Base-by-base conservation (phyloP, 352 stramenopile genomes). In the Pythium oligandrum region DNA sequence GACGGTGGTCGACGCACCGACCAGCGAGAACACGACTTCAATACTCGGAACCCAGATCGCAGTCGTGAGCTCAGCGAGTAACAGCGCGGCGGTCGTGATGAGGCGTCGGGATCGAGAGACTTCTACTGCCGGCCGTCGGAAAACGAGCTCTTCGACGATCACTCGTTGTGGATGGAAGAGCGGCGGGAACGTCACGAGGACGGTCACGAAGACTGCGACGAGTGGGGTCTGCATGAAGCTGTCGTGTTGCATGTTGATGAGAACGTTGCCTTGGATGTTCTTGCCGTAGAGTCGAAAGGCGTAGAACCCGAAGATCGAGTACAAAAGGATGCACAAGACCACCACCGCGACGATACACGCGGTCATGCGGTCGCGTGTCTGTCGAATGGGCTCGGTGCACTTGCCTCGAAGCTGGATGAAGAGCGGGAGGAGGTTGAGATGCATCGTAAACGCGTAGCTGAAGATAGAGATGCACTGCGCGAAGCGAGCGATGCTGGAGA, bases 381-480 rank as follows among this genome's bases (percentile, higher is more conserved):
- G 36, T 12, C 3, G 12, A 35, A 67, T 44, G 1, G 53, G 48
- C 35, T 43, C 49, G 30, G 34, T 31, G 40, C n/a, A 55, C 10
- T 46, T 48, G 36, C 56, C 40, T 12, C 60, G 60, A 6, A 67
- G 47, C 26, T 66, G 54, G 10, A 59, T 44, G 44, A 61, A 73
- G 6, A 73, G 54, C 37, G 64, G 64, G 30, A 73, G 42, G 8
- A 73, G 42, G 36, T 73, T 70, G n/a, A 73, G 37, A 45, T 73
- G 64, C 46, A 68, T 66, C 43, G 67, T 60, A 49, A 73, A 73
- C 4, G 64, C 64, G 48, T 70, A 73, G 44, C 57, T 70, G 51
- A 64, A 70, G 44, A 73, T 61, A n/a, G 59, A 63, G 31, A 67
- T 42, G 35, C 43, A 32, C 54, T 71, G 59, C n/a, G 55, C 53